A percentile compares a stretch with the other conserved stretches of the same genome.
Conservation (phyloP, 768 basidiomycete genomes). For the Tylopilus sp. region DNA sequence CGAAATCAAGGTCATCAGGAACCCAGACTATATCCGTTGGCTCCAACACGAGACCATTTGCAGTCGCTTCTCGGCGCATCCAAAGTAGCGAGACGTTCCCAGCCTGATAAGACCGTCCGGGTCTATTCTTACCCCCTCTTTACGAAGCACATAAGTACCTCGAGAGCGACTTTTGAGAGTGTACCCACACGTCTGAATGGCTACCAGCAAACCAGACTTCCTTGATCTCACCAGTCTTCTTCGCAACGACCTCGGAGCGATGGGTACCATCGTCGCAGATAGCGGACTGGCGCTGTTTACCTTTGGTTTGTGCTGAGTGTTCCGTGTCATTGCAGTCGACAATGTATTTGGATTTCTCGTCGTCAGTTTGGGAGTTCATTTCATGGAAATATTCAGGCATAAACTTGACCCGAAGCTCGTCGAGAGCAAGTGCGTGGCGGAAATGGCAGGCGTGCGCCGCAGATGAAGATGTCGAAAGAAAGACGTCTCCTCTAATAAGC, state of each 20-base stretch:
- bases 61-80: slow-evolving; percentile 33
- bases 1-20: slow-evolving; percentile 25
- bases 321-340: background rate
- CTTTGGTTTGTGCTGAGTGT: background rate
- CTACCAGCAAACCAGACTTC: slow-evolving; percentile 68
- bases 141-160: background rate
- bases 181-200: slow-evolving; percentile 34
- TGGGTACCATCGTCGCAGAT: background rate
- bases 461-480: slow-evolving; percentile 4
- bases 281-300: background rate
- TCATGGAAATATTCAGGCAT: slow-evolving; percentile 39
- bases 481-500: slow-evolving; percentile 3
- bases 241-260: background rate
- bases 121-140: slow-evolving; percentile 25
- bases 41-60: slow-evolving; percentile 23
- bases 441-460: slow-evolving; percentile 11
- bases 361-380: slow-evolving; percentile 19
- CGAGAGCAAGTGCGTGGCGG: slow-evolving; percentile 14
- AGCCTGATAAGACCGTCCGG: slow-evolving; percentile 18
- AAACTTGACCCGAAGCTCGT: slow-evolving; percentile 40
- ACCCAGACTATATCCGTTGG: slow-evolving; percentile 28
- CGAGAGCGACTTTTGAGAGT: too few species aligned
- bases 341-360: slow-evolving; percentile 14
- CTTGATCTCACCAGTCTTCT: slow-evolving; percentile 32
- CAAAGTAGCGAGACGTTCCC: slow-evolving; percentile 30